Percentiles rank a stretch among this genome's conserved stretches.
Conservation (phyloP, 495 filamentous ascomycete genomes). For the Aspergillus ostianus region DNA sequence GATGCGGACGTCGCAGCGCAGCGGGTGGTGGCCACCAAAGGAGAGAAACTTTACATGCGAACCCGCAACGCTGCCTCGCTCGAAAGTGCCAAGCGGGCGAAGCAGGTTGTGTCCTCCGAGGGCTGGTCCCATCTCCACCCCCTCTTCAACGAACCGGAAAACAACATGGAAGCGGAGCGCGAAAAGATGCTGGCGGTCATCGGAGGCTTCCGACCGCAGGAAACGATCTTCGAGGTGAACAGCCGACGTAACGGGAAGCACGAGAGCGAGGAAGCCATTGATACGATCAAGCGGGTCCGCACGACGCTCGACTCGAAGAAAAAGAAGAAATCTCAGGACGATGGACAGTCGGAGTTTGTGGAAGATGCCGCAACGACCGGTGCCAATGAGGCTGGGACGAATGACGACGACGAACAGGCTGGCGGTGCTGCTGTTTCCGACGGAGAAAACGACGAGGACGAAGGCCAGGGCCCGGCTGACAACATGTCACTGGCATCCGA, state of each 20-base stretch:
- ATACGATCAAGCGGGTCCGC: conserved; percentile 72
- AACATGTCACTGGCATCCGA: conserved; percentile 70
- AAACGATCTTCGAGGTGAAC: conserved; percentile 93
- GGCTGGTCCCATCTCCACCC: conserved; percentile 69
- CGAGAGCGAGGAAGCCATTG: conserved; percentile 61
- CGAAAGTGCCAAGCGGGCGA: conserved; percentile 82
- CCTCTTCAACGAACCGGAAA: conserved; percentile 68
- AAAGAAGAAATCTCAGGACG: conserved; percentile 34
- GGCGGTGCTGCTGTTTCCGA: conserved; percentile 25
- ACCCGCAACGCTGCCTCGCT: conserved; percentile 85
- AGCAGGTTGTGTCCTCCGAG: conserved; percentile 65
- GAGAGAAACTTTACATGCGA: conserved; percentile 86
- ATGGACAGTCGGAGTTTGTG: conserved; percentile 28
- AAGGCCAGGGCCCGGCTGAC: conserved; percentile 42
- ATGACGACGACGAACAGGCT: conserved; percentile 30
- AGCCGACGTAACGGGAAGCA: conserved; percentile 61
- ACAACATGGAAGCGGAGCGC: conserved; percentile 63
- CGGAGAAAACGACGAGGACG: conserved; percentile 32
- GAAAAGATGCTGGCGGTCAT: conserved; percentile 83
- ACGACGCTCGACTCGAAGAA: conserved; percentile 46
- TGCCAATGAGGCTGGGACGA: conserved; percentile 27
- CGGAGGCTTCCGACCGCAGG: conserved; percentile 79
- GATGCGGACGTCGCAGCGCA: conserved; percentile 69
- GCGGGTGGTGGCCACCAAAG: conserved; percentile 72
- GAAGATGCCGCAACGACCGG: conserved; percentile 24